A percentile compares a stretch with the other conserved stretches of the same genome.
Conservation (phyloP, 23 red algal genomes). For the Chondrus crispus region DNA sequence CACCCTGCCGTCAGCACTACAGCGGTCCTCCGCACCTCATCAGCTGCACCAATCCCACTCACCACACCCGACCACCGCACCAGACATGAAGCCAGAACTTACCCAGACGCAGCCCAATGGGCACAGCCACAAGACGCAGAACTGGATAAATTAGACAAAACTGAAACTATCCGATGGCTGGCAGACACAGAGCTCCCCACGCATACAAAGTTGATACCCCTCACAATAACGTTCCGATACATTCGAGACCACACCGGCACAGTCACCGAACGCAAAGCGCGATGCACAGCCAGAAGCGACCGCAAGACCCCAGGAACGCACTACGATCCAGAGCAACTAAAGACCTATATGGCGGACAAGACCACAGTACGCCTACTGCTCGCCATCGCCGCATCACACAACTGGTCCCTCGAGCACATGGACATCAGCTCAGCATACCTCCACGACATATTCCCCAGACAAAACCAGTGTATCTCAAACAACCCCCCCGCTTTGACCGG, state of each 20-base stretch:
- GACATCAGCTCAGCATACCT: conserved; percentile 20
- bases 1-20: background rate
- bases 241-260: background rate
- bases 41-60: background rate
- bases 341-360: background rate
- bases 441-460: conserved; percentile 5
- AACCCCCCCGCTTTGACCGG: conserved; percentile 1
- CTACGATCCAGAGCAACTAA: background rate
- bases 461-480: conserved; percentile 14
- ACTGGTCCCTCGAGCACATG: background rate
- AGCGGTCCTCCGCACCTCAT: background rate
- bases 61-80: background rate
- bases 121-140: background rate
- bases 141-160: conserved; percentile 12
- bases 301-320: background rate
- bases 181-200: background rate
- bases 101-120: background rate
- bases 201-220: background rate
- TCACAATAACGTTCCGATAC: conserved; percentile 1
- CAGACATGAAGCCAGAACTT: background rate
- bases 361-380: background rate
- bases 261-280: conserved; percentile 6
- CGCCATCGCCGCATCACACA: background rate
- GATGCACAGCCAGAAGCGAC: background rate
- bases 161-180: background rate